These are phyloP conservation scores for Boletales sp. DNA, from an alignment of 768 basidiomycete genomes.

Conservation along the genomic window DNA sequence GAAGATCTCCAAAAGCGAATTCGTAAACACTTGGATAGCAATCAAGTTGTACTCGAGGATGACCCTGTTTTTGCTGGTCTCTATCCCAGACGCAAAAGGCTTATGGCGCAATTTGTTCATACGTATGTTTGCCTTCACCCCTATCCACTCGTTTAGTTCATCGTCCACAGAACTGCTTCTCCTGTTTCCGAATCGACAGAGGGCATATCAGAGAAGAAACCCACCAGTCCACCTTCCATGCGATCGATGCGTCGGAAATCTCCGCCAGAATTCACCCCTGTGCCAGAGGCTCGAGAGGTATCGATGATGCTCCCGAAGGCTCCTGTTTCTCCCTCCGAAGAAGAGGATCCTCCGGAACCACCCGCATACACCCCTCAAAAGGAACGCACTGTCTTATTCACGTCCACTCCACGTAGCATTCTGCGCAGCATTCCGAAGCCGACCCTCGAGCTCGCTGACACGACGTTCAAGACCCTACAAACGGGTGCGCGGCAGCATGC, in stretches of 20 bases:
- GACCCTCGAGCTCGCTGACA: conserved; percentile 17
- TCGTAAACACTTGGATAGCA: conserved; percentile 55
- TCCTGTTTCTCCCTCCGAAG: conserved; percentile 37
- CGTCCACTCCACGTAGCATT: conserved; percentile 28
- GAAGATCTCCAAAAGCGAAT: conserved; percentile 62
- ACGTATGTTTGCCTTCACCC: conserved; percentile 7
- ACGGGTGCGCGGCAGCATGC: conserved; percentile 16
- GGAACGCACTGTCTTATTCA: conserved; percentile 11
- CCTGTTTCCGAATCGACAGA: conserved; percentile 11
- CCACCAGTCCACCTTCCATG: conserved; percentile 15
- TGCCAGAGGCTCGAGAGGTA: conserved; percentile 47
- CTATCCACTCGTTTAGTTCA: no score
- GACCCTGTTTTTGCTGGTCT: conserved; percentile 57
- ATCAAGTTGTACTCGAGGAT: conserved; percentile 53
- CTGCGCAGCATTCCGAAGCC: conserved; percentile 21
- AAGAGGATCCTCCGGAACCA: conserved; percentile 3
- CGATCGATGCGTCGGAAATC: conserved; percentile 22
- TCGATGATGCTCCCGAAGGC: conserved; percentile 49
- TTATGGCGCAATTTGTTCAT: conserved; percentile 14
- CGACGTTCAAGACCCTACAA: conserved; percentile 20
- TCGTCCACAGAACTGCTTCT: conserved; percentile 5
- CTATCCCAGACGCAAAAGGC: conserved; percentile 39
- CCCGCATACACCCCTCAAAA: conserved; percentile 14
- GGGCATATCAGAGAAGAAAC: conserved; percentile 12
- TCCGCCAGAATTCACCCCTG: conserved; percentile 41